These are phyloP conservation scores for Berberis vulgaris DNA, from an alignment of 164 flowering plant genomes.

Conservation along the genomic window DNA sequence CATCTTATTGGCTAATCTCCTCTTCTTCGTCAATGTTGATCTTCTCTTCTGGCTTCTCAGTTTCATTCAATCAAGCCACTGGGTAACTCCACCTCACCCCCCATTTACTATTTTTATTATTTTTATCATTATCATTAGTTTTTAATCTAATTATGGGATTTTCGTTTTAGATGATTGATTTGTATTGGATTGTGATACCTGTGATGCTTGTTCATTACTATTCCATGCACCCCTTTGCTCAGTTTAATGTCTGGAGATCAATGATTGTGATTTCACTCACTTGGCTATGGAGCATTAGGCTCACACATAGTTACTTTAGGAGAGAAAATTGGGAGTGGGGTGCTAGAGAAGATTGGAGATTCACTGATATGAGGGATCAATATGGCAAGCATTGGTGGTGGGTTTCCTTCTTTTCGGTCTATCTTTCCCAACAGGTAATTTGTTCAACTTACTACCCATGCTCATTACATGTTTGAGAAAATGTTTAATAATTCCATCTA, in stretches of 20 bases:
- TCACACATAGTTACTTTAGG: constrained; percentile 77
- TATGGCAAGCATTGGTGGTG: constrained; percentile 90
- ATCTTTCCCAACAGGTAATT: constrained; percentile 69
- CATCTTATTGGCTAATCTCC: too few species aligned
- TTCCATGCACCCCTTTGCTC: constrained; percentile 55
- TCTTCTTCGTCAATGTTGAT: too few species aligned
- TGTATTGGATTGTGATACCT: constrained; percentile 92
- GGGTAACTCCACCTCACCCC: too few species aligned
- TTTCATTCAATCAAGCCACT: too few species aligned
- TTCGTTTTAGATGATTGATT: constrained; percentile 74
- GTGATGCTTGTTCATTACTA: constrained; percentile 76
- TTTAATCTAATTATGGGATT: too few species aligned
- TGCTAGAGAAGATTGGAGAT: constrained; percentile 89
- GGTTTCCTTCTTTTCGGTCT: constrained; percentile 75
- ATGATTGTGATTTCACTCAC: constrained; percentile 47
- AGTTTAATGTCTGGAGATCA: constrained; percentile 48
- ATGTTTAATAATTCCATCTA: too few species aligned
- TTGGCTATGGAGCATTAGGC: constrained; percentile 83
- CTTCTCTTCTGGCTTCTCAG: too few species aligned
- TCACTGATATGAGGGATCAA: constrained; percentile 55
- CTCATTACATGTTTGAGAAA: too few species aligned
- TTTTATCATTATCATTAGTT: background rate
- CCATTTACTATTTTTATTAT: background rate
- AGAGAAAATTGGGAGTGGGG: constrained; percentile 93
- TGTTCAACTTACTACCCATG: background rate